These are phyloP conservation scores for Astrephomene gubernaculifera DNA, from an alignment of 139 green algal species.

Conservation along the genomic window DNA sequence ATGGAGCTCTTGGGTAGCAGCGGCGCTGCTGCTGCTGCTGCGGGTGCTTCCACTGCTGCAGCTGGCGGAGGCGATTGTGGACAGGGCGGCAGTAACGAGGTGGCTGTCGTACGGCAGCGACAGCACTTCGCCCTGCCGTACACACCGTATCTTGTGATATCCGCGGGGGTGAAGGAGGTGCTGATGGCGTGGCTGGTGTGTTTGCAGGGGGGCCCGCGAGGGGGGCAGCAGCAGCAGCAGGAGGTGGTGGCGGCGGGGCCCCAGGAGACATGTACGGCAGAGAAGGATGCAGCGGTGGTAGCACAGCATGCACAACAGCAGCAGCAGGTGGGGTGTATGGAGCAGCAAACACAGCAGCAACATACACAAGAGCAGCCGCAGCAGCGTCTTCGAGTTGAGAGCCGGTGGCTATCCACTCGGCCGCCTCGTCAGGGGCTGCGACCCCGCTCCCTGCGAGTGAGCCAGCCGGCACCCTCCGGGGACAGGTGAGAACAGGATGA, in stretches of 20 bases:
- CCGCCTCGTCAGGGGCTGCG: slow-evolving; percentile 13
- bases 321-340: neutral
- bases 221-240: neutral
- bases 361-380: neutral
- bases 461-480: neutral
- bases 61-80: too few species aligned
- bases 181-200: slow-evolving; percentile 38
- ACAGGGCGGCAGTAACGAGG: too few species aligned
- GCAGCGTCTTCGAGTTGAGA: neutral
- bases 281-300: neutral
- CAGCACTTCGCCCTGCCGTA: too few species aligned
- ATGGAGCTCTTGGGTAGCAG: too few species aligned
- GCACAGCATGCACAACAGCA: neutral
- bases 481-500: slow-evolving; percentile 30
- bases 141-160: slow-evolving; percentile 31
- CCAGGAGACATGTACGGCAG: neutral
- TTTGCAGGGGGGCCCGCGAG: neutral
- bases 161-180: slow-evolving; percentile 39
- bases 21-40: too few species aligned
- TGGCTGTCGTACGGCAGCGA: too few species aligned
- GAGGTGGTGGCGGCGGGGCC: neutral
- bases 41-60: too few species aligned
- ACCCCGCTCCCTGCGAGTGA: slow-evolving; percentile 1
- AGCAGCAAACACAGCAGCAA: neutral
- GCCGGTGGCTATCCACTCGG: slow-evolving; percentile 25